Conservation (phyloP, 2,329 filamentous ascomycete genomes). For the Xylaria sp. region DNA sequence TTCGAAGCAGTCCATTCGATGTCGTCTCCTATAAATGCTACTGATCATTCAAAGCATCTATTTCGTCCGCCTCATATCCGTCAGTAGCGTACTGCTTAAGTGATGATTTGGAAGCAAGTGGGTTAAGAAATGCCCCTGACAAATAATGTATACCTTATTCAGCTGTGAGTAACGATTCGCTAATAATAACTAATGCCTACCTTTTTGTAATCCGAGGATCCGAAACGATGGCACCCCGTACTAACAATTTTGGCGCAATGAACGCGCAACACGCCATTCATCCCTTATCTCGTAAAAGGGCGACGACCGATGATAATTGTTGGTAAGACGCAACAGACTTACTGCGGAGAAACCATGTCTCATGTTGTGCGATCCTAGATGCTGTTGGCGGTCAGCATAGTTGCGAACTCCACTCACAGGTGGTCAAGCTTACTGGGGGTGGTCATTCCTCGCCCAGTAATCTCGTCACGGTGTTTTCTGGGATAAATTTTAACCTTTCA, state of each 20-base stretch:
- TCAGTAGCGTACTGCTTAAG: constrained; percentile 22
- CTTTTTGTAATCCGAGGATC: background rate
- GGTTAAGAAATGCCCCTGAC: background rate
- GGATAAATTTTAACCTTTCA: background rate
- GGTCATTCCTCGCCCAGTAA: background rate
- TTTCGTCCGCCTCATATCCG: background rate
- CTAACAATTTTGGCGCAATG: background rate
- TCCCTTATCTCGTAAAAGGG: background rate
- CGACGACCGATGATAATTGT: background rate
- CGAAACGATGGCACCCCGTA: background rate
- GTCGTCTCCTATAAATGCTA: background rate
- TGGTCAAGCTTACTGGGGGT: constrained; percentile 6
- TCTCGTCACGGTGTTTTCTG: background rate
- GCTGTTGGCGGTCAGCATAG: constrained; percentile 15
- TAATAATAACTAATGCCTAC: constrained; percentile 8
- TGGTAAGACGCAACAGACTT: background rate
- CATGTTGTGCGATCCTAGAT: background rate
- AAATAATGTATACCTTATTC: constrained; percentile 27
- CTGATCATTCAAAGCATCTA: constrained; percentile 17
- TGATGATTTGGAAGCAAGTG: constrained; percentile 34
- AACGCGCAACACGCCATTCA: background rate
- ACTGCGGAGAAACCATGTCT: background rate
- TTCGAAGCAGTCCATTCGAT: background rate
- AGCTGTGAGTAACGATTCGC: constrained; percentile 22
- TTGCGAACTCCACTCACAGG: background rate